These are phyloP conservation scores for Jamesozyma gamospora DNA, from an alignment of 805 yeast species.

Conservation along the genomic window DNA sequence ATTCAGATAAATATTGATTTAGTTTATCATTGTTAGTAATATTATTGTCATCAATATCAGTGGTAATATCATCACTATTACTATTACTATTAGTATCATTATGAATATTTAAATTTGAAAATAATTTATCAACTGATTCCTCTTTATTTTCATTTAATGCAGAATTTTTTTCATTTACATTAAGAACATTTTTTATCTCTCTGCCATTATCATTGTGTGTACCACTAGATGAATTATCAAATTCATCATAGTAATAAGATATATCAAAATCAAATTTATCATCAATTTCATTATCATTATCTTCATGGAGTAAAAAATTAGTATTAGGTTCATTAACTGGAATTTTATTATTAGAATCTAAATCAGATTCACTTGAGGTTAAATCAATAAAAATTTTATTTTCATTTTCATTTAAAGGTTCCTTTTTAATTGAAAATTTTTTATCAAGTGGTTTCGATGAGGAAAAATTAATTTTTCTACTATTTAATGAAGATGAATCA, in stretches of 20 bases:
- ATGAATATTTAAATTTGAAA: neutral
- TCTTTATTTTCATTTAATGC: neutral
- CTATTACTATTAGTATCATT: too few relatives aligned
- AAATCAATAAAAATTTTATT: neutral
- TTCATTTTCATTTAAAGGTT: neutral
- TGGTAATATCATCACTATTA: too few relatives aligned
- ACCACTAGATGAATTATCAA: too few relatives aligned
- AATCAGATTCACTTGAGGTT: neutral
- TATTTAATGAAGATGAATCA: neutral
- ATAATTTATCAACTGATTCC: neutral
- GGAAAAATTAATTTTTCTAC: conserved; percentile 15
- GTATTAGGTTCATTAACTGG: neutral
- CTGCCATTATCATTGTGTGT: conserved; percentile 4
- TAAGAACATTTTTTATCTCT: conserved; percentile 12
- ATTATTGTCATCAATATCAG: too few relatives aligned
- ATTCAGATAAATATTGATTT: too few relatives aligned
- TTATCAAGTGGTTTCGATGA: conserved; percentile 21
- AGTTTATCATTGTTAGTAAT: too few relatives aligned
- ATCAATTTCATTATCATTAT: neutral
- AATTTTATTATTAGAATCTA: neutral
- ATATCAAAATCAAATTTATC: conserved; percentile 10
- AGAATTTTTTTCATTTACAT: too few relatives aligned
- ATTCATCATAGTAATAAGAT: conserved; percentile 3
- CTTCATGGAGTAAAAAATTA: neutral
- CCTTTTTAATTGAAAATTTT: neutral